Evolutionary conservation across 306 rosid species (phyloP), one percentile per base, ranked within the genome.

Genomic region (Cucumis sativus): DNA sequence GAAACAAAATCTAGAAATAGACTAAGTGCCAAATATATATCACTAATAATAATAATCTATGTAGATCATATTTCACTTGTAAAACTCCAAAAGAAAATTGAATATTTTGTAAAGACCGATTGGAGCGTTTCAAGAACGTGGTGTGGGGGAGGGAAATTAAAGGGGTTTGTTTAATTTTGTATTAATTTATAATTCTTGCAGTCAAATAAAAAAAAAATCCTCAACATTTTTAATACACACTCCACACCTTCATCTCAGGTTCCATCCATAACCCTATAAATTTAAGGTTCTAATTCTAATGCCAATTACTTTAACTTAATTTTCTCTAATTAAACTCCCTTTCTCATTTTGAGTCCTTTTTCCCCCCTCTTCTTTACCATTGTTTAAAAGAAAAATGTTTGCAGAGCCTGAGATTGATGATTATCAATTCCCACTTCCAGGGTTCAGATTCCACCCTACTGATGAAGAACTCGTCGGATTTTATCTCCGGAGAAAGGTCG

Each of bases 391-490:
- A 10, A 11, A 11, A 33, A 75, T 57, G 76, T 75, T 41, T 57
- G 4, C n/a, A 41, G 66, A 75, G 51, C 43, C 68, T 37, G 66
- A 75, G 43, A 57, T 75, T 20, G 79, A 59, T 13, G 79, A 76
- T 5, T 47, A 47, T 47, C 79, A 76, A 28, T 41, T 76, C 33
- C 86, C 82, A 80, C 94, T 92, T 67, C 98, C 98, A 0, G 98
- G 98, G 70, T 94, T 92, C 78, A 83, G 98, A 0, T 94, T 94
- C 70, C 97, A 94, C 60, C 98, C 98, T 6, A 92, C 98, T 2
- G 98, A 94, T 59, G 93, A 94, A 80, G 98, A 94, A 25, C 98
- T 94, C 15, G 91, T 94, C 2, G 85, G 88, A n/a, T 94, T 94
- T 74, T 94, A 94, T 82, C 98, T 94, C 62, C 79, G 80, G 30